These are phyloP conservation scores for Trypanosoma melophagium DNA, from an alignment of 208 protist species.

Conservation along the genomic window DNA sequence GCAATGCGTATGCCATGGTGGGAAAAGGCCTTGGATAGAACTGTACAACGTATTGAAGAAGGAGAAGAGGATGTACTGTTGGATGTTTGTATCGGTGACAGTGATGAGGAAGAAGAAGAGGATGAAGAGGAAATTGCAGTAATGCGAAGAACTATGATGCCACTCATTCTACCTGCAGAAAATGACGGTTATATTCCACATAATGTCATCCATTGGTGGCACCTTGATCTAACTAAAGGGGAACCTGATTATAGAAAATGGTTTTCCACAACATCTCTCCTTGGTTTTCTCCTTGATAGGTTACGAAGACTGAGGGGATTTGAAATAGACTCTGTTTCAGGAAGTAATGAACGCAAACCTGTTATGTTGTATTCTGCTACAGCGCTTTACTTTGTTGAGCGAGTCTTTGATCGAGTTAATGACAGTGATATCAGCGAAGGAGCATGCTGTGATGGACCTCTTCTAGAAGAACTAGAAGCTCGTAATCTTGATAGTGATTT, in stretches of 20 bases:
- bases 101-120: constrained; percentile 30
- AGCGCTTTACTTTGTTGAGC: constrained; percentile 16
- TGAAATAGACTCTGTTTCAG: constrained; percentile 1
- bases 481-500: constrained; percentile 9
- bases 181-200: constrained; percentile 23
- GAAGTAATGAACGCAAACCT: neutral
- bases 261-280: constrained; percentile 2
- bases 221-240: constrained; percentile 7
- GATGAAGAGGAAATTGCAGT: constrained; percentile 22
- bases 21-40: constrained; percentile 15
- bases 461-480: constrained; percentile 11
- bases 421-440: neutral
- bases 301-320: constrained; percentile 3
- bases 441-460: constrained; percentile 5
- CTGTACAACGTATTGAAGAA: constrained; percentile 7
- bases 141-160: constrained; percentile 19
- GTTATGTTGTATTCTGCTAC: constrained; percentile 4
- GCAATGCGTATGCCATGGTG: constrained; percentile 32
- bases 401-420: constrained; percentile 11
- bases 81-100: constrained; percentile 30
- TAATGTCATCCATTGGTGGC: constrained; percentile 23
- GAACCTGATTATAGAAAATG: neutral
- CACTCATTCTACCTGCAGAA: constrained; percentile 17
- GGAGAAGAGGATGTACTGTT: constrained; percentile 22
- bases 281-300: constrained; percentile 9